phyloP scores from a whole-genome alignment of 495 filamentous ascomycete species.

The Podospora anserina region DNA sequence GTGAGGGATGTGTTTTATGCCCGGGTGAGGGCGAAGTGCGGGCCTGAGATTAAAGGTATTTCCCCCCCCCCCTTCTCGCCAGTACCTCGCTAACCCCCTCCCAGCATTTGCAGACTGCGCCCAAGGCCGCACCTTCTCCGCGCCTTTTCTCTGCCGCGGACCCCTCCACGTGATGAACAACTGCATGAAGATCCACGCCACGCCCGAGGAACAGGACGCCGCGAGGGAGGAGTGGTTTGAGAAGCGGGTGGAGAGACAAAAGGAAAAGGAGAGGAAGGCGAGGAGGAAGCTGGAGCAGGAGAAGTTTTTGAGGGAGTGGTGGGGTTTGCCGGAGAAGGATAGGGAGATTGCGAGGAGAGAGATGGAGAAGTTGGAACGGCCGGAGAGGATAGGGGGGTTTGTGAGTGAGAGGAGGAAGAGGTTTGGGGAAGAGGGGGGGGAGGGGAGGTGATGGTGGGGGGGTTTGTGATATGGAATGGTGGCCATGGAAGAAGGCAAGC shows the following conservation, averaged over 20 bases:
- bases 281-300: constrained; percentile 53
- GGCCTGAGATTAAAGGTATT: constrained; percentile 80
- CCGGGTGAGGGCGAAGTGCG: constrained; percentile 73
- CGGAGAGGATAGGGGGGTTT: constrained; percentile 41
- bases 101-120: constrained; percentile 86
- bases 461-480: not conserved
- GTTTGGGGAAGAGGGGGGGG: constrained; percentile 15
- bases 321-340: constrained; percentile 53
- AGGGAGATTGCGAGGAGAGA: constrained; percentile 37
- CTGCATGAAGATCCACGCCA: constrained; percentile 86
- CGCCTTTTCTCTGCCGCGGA: constrained; percentile 76
- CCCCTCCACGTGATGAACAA: constrained; percentile 83
- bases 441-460: constrained; percentile 9
- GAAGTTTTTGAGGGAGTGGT: constrained; percentile 58
- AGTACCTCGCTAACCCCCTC: not conserved
- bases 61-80: not conserved
- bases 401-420: constrained; percentile 20
- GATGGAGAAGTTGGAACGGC: constrained; percentile 38
- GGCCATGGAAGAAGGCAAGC: not conserved
- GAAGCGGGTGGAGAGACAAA: constrained; percentile 60
- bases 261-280: constrained; percentile 59
- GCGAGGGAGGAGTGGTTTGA: constrained; percentile 94
- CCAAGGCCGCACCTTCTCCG: constrained; percentile 74
- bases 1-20: constrained; percentile 88
- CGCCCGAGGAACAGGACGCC: constrained; percentile 76